Percentiles rank a stretch among this genome's conserved stretches.
Evolutionary conservation across 768 basidiomycete species (phyloP).

Genomic region (Mycena albidolilacea): DNA sequence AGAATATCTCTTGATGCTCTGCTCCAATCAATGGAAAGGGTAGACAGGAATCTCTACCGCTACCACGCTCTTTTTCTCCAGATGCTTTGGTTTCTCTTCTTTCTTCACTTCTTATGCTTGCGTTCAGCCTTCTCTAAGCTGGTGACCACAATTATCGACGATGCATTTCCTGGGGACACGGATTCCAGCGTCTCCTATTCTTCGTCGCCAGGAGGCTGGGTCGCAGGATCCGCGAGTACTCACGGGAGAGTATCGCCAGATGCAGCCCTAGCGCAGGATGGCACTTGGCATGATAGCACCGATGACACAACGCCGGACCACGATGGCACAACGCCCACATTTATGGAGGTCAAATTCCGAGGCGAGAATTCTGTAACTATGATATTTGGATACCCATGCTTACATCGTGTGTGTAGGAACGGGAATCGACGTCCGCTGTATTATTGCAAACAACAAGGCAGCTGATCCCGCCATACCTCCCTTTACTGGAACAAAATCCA

Average conservation of each 20-base stretch:
- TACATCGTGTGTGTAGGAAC: slow-evolving; percentile 1
- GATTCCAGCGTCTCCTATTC: slow-evolving; percentile 16
- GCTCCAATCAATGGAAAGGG: not conserved
- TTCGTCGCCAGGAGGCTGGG: not conserved
- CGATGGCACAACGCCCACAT: slow-evolving; percentile 24
- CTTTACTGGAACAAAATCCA: slow-evolving; percentile 23
- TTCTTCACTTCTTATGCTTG: not conserved
- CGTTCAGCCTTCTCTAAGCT: not conserved
- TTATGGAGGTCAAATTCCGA: slow-evolving; percentile 23
- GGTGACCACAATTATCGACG: slow-evolving; percentile 25
- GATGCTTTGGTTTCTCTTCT: not conserved
- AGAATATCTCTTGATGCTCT: not conserved
- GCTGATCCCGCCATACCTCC: slow-evolving; percentile 20
- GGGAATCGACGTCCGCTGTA: slow-evolving; percentile 27
- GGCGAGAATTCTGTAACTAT: slow-evolving; percentile 3
- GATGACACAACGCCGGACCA: slow-evolving; percentile 28
- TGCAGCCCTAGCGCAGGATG: not conserved
- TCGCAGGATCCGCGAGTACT: not conserved
- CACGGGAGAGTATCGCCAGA: slow-evolving; percentile 21
- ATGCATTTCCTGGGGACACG: slow-evolving; percentile 21
- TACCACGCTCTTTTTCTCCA: slow-evolving; percentile 4
- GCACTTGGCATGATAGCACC: slow-evolving; percentile 23
- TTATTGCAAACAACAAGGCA: slow-evolving; percentile 21
- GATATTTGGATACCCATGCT: no score
- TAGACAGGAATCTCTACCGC: not conserved